Percentiles rank a stretch among this genome's conserved stretches.
These are phyloP conservation scores for Marasmius oreades DNA, from an alignment of 1,284 basidiomycete genomes.

Conservation along the genomic window DNA sequence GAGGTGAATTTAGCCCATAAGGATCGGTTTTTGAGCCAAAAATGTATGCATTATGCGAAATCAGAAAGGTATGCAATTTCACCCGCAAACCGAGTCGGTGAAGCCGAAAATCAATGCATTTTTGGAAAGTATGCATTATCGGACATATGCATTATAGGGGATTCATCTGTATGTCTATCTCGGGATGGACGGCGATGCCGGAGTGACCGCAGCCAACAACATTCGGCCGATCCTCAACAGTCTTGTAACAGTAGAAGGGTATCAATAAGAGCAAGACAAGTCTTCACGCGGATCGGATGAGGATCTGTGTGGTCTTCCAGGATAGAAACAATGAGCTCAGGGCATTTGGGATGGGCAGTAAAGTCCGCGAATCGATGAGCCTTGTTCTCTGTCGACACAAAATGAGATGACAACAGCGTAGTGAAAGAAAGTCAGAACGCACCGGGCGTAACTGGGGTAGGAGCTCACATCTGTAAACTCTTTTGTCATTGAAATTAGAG, in stretches of 20 bases:
- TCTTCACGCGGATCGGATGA: conserved; percentile 31
- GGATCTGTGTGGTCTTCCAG: conserved; percentile 40
- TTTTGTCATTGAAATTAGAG: conserved; percentile 25
- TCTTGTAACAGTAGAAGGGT: conserved; percentile 15
- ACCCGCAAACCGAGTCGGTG: no score
- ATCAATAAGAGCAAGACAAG: conserved; percentile 32
- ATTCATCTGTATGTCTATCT: no score
- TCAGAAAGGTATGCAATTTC: no score
- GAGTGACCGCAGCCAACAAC: no score
- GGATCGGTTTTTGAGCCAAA: no score
- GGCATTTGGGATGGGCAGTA: conserved; percentile 17
- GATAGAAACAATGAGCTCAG: conserved; percentile 28
- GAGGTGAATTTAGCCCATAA: no score
- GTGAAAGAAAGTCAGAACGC: conserved; percentile 2
- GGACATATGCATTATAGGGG: no score
- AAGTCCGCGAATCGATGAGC: conserved; percentile 27
- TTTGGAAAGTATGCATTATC: no score
- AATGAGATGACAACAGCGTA: not conserved
- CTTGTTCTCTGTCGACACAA: conserved; percentile 15
- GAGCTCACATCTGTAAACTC: conserved; percentile 19
- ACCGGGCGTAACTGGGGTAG: conserved; percentile 29
- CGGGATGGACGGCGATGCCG: no score
- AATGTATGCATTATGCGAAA: no score
- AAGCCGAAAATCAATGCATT: no score
- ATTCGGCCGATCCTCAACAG: conserved; percentile 25